Percentiles rank a stretch among this genome's conserved stretches.
Evolutionary conservation across 108 stramenopile genomes (phyloP).

Genomic region (Halocafeteria seosinensis): DNA sequence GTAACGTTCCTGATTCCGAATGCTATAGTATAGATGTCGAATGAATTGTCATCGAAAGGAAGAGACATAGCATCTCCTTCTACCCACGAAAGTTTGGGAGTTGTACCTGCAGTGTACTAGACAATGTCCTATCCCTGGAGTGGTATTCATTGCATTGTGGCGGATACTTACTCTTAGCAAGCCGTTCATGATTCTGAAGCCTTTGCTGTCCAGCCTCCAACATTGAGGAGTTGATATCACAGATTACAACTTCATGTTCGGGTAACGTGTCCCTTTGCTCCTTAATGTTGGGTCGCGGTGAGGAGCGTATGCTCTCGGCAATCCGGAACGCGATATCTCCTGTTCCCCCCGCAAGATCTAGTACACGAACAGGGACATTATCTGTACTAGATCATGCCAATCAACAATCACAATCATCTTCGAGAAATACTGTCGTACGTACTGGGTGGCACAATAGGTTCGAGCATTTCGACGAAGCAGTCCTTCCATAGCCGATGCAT

Average conservation of each 20-base stretch:
- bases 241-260: constrained; percentile 56
- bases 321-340: constrained; percentile 92
- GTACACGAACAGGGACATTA: constrained; percentile 25
- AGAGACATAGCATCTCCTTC: constrained; percentile 85
- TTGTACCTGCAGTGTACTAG: constrained; percentile 4
- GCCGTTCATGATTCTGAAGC: no score
- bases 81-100: constrained; percentile 34
- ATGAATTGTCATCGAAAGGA: constrained; percentile 62
- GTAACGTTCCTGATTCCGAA: constrained; percentile 96
- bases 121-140: no score
- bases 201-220: constrained; percentile 63
- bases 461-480: constrained; percentile 52
- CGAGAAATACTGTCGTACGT: no score
- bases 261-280: constrained; percentile 16
- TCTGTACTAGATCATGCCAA: no score
- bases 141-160: no score
- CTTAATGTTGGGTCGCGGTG: constrained; percentile 40
- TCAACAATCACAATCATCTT: no score
- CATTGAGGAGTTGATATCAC: constrained; percentile 92
- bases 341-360: constrained; percentile 94
- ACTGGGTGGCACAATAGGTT: neutral
- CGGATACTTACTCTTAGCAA: no score
- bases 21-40: constrained; percentile 89
- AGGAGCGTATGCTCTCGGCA: constrained; percentile 37
- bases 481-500: constrained; percentile 90